A percentile compares a stretch with the other conserved stretches of the same genome.
Conservation (phyloP, 495 filamentous ascomycete genomes). For the Cladorrhinum samala region DNA sequence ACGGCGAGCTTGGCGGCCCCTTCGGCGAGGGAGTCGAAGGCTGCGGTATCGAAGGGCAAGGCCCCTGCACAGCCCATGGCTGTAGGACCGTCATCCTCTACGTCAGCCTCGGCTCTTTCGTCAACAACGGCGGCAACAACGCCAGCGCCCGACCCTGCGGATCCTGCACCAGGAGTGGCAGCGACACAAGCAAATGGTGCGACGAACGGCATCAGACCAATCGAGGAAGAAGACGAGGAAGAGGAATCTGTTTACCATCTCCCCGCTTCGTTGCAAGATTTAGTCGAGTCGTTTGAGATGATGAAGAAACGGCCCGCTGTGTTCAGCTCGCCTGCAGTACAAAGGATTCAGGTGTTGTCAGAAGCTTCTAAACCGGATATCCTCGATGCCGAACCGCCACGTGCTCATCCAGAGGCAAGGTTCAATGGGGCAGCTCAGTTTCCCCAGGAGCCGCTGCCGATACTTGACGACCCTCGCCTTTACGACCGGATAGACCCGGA, state of each 20-base stretch:
- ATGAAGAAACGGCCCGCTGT: constrained; percentile 61
- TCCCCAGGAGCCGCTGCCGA: constrained; percentile 81
- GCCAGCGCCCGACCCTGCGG: constrained; percentile 11
- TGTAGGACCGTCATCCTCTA: no score
- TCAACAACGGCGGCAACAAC: neutral
- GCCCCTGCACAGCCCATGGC: constrained; percentile 28
- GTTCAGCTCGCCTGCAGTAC: constrained; percentile 55
- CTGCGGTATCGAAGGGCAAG: constrained; percentile 35
- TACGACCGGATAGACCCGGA: constrained; percentile 90
- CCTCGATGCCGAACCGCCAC: constrained; percentile 72
- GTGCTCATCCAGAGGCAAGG: constrained; percentile 74
- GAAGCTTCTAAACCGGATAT: constrained; percentile 64
- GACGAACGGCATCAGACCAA: constrained; percentile 43
- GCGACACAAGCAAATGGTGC: constrained; percentile 49
- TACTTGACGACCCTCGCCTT: constrained; percentile 83
- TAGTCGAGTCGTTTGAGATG: constrained; percentile 82
- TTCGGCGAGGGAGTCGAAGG: constrained; percentile 9
- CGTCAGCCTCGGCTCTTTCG: no score
- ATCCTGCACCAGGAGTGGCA: constrained; percentile 13
- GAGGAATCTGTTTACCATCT: constrained; percentile 91
- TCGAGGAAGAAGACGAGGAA: constrained; percentile 43
- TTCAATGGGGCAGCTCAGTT: constrained; percentile 79
- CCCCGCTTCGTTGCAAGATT: constrained; percentile 81
- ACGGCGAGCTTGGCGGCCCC: constrained; percentile 17
- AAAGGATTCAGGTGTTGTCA: constrained; percentile 66